Base-by-base conservation (phyloP, 2,329 filamentous ascomycete species). In the Anthostomella pinea region DNA sequence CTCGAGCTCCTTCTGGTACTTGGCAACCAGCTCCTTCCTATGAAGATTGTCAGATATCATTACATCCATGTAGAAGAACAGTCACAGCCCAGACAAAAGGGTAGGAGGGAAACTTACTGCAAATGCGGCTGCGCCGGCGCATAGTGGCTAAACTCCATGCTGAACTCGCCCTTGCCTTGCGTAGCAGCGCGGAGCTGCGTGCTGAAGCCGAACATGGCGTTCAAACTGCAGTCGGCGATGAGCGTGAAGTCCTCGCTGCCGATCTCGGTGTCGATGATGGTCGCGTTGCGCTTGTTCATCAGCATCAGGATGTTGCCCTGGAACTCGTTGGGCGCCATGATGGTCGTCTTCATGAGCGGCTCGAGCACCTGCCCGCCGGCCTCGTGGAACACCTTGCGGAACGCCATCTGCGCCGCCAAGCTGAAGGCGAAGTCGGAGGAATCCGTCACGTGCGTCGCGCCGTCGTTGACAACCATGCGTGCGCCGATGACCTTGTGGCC, bases 121-220 rank as follows among this genome's bases (percentile, higher is more conserved):
- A 97, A 63, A 60, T 97, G 90, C 54, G 81, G 79, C 31, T 90
- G 85, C 41, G 93, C 88, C 33, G 88, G 75, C 34, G 86, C 81
- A 58, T 98, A 98, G 69, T 97, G 93, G 65, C 86, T 93, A 59
- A 98, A 98, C 68, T 98, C 93, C 93, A 98, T 97, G 56, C 79
- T 85, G 61, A 96, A 98, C 70, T 98, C 93, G 56, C 93, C 93
- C 76, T 98, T 98, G 45, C 93, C 93, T 70, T 98, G 93, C 2
- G 90, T 97, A 15, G 90, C 87, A 10, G 93, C 93, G 53, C 93
- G 79, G 51, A 98, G 68, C 66, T 95, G 87, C 26, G 83, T 87
- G 57, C 83, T 90, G 70, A 98, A 97, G 46, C 93, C 93, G 63
- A 98, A 98, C 93, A 98, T 98, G 62, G 84, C 81, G 64, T 97